Base-by-base conservation (phyloP, 495 filamentous ascomycete genomes). In the Bacidia gigantensis region DNA sequence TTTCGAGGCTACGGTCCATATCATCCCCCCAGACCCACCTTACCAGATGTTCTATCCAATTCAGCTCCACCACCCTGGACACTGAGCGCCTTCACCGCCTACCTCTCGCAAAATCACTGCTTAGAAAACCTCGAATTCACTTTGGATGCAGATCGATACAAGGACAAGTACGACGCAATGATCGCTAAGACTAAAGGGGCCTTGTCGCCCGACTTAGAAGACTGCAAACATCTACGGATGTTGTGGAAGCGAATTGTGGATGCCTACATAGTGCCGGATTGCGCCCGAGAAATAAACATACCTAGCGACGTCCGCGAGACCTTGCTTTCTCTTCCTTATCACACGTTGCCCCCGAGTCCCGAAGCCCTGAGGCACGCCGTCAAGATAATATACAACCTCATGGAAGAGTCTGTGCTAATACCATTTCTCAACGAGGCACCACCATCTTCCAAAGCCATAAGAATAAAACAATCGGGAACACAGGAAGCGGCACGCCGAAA, bases 111-210 rank as follows among this genome's bases (percentile, higher is more conserved):
- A 59, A 97, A 97, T 57, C 93, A 97, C 67, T 99, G 93, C 61
- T 69, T 97, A 41, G 93, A 99, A 66, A 99, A 87, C 5, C 69
- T 99, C 43, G 93, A 99, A 62, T 99, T 99, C 69, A 95, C 92
- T 41, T 78, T 96, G 77, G 92, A 96, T 64, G 86, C 92, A 46
- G 81, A 84, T 48, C 81, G 88, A n/a, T 99, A 99, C 67, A 75
- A 77, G 45, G 77, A 86, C 50, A 80, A 84, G 51, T 88, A 89
- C 62, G 63, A 73, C 26, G 69, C 78, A 12, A 67, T 84, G 55
- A 56, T 75, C 54, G 60, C 58, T 46, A 67, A 71, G 43, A 62
- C 72, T 12, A 67, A 63, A 9, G 62, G 69, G 21, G 65, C 69
- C 2, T 61, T 74, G 46, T 62, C 64, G 22, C 62, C 72, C 0